Conservation (phyloP, 1,284 basidiomycete species). For the Testicularia cyperi region DNA sequence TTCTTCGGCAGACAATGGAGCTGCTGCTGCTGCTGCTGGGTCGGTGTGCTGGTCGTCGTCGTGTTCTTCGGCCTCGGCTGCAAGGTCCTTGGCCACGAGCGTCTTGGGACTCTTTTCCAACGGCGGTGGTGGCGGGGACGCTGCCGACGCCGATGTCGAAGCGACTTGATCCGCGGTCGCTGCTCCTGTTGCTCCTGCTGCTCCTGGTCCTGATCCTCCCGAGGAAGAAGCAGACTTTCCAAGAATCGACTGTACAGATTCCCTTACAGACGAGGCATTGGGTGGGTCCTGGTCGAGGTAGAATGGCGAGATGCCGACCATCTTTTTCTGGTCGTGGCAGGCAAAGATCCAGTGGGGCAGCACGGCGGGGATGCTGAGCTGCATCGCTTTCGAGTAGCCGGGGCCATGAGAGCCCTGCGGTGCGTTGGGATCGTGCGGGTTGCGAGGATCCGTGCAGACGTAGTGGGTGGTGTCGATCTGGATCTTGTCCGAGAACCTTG, state of each 20-base stretch:
- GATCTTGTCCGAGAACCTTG: slow-evolving; percentile 77
- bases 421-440: slow-evolving; percentile 26
- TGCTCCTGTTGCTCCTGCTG: slow-evolving; percentile 1
- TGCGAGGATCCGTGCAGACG: slow-evolving; percentile 48
- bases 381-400: slow-evolving; percentile 51
- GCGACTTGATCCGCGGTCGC: neutral
- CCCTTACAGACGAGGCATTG: slow-evolving; percentile 41
- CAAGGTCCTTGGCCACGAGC: neutral
- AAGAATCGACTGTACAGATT: slow-evolving; percentile 22
- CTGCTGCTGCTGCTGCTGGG: neutral
- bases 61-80: too few species aligned
- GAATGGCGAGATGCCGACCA: slow-evolving; percentile 56
- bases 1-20: too few species aligned
- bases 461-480: slow-evolving; percentile 68
- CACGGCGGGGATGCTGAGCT: slow-evolving; percentile 57
- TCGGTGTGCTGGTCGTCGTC: too few species aligned
- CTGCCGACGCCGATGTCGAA: neutral
- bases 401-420: slow-evolving; percentile 13
- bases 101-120: neutral
- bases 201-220: slow-evolving; percentile 1
- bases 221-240: slow-evolving; percentile 6
- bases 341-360: slow-evolving; percentile 59
- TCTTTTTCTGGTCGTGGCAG: slow-evolving; percentile 53
- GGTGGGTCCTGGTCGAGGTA: slow-evolving; percentile 57
- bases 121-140: neutral